Conservation (phyloP, 768 basidiomycete genomes). For the Rhodotorula graminis region DNA sequence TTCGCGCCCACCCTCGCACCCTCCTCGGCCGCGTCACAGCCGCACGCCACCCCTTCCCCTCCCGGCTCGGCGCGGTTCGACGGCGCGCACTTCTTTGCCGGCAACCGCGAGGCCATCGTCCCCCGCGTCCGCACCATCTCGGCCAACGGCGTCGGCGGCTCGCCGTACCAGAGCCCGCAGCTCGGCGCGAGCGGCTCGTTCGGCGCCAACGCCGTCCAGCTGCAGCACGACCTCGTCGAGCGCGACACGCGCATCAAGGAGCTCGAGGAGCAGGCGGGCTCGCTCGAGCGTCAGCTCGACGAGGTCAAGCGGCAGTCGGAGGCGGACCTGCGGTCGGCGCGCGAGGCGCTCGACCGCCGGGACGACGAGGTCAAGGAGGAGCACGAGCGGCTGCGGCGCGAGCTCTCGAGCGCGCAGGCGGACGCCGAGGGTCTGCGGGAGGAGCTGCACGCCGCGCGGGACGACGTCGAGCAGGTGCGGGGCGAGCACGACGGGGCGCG, state of each 20-base stretch:
- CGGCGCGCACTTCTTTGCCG: slow-evolving; percentile 78
- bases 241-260: slow-evolving; percentile 29
- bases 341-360: not conserved
- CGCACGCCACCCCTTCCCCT: not conserved
- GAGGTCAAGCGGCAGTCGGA: slow-evolving; percentile 3
- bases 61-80: slow-evolving; percentile 57
- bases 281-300: slow-evolving; percentile 23
- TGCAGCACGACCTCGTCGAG: slow-evolving; percentile 4
- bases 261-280: slow-evolving; percentile 64
- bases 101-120: slow-evolving; percentile 64
- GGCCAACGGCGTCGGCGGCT: not conserved
- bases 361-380: not conserved
- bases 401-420: slow-evolving; percentile 53
- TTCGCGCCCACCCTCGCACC: not conserved
- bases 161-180: slow-evolving; percentile 39
- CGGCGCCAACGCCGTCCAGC: not conserved
- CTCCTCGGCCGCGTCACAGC: not conserved
- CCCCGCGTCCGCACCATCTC: slow-evolving; percentile 45
- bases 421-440: slow-evolving; percentile 53
- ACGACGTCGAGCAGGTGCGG: slow-evolving; percentile 49
- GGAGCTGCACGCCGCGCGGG: slow-evolving; percentile 44
- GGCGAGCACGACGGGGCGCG: slow-evolving; percentile 48
- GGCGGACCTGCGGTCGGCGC: not conserved
- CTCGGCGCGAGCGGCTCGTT: slow-evolving; percentile 48
- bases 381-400: slow-evolving; percentile 29